Evolutionary conservation across 257 asterid species (phyloP), one percentile per base, ranked within the genome.

Genomic region (Hygrophila difformis): DNA sequence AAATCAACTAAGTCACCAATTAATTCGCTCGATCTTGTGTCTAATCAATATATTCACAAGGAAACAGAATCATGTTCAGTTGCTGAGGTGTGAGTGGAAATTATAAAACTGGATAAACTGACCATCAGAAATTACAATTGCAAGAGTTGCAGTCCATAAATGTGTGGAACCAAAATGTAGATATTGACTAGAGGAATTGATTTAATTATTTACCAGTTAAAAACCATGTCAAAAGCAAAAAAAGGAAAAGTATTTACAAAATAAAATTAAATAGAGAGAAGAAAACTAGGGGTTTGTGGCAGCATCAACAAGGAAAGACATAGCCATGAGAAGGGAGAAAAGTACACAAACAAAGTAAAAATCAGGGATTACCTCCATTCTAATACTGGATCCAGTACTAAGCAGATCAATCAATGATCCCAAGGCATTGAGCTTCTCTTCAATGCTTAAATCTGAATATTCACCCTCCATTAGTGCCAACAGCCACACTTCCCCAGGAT

Each of bases 391-490:
- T 64, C 93, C 96, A 54, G 81, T 86, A 56, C 56, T 60, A 50
- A 86, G 73, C 57, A 91, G 87, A 76, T 80, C 97, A 66, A 83
- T 66, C 69, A 91, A 69, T 3, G 89, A 79, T 9, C 53, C 51
- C 56, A 91, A 67, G 29, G 82, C 78, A 58, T 55, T 71, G 70
- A 91, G 80, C 74, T 83, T 91, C 82, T 86, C 97, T 51, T 79
- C 93, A 51, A 78, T 68, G 71, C 82, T 75, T 60, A 91, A 76
- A 72, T 81, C 94, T 59, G 97, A 76, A 81, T 91, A 86, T 69
- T 83, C 99, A 55, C 99, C 81, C 71, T 91, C 99, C 94, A 80
- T 76, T 42, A 91, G 75, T 58, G 95, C 97, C 55, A 83, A 63
- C 66, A 80, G 53, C 99, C 99, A 91, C 41, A 61, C 78, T 73